Base-by-base conservation (phyloP, 2,329 filamentous ascomycete genomes). In the Penicillium italicum region DNA sequence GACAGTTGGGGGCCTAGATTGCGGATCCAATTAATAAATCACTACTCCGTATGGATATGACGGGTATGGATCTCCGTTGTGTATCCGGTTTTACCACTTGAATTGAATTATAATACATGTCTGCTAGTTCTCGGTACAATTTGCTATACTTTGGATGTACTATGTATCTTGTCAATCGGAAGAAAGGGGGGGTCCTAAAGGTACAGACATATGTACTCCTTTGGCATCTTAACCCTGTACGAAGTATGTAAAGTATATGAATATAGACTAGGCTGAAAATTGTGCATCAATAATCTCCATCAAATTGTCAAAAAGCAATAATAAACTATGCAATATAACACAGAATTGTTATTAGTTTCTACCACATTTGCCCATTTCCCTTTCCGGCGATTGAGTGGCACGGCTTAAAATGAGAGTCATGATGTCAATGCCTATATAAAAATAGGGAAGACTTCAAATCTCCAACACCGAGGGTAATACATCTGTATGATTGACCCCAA, bases 1-100 rank as follows among this genome's bases (percentile, higher is more conserved):
- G 37, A 31, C 42, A 49, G 55, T 53, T 38, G 44, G 41, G 42
- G 40, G 55, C 49, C 44, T 46, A 51, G 46, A 44, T 60, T 59
- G 28, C 11, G 28, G 28, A 45, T 10, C 42, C 28, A 31, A 44
- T 43, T 43, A 43, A 2, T 31, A 31, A 31, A 9, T 20, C 24
- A 44, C 50, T 57, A 26, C 24, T 53, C 55, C 50, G 37, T 48
- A 53, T 53, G 57, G 49, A 58, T 42, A 61, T 61, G 40, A 43
- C 58, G 53, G 59, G 55, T 42, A 58, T 50, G 59, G 56, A 64
- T 64, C 59, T 60, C 56, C 60, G n/a, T 45, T 48, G 41, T 53
- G 55, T 61, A 61, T 60, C 54, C 53, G 55, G 30, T 38, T 47
- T 47, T 57, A 57, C 55, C 40, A 2, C 31, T 24, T 18, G 11